These are phyloP conservation scores for Tympanopsis confertula DNA, from an alignment of 2,329 filamentous ascomycete genomes.

Conservation along the genomic window DNA sequence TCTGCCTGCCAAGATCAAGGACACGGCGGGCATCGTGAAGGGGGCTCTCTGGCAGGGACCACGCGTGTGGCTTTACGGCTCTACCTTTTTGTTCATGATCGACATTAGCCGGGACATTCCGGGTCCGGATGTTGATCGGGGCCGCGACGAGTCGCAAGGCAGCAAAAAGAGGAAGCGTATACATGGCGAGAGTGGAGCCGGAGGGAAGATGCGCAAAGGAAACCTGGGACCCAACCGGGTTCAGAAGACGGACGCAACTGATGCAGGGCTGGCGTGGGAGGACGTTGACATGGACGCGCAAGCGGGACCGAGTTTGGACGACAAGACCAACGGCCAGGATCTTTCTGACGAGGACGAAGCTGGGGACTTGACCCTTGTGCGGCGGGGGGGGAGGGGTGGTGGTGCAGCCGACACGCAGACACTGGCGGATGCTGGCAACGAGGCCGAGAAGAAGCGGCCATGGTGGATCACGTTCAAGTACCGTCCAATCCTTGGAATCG, in stretches of 20 bases:
- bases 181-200: slow-evolving; percentile 3
- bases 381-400: slow-evolving; percentile 17
- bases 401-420: slow-evolving; percentile 2
- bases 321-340: slow-evolving; percentile 1
- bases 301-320: slow-evolving; percentile 4
- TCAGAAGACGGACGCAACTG: not conserved
- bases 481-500: slow-evolving; percentile 73
- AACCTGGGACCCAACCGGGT: not conserved
- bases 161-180: slow-evolving; percentile 5
- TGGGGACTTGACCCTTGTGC: slow-evolving; percentile 10
- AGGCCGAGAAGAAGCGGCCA: slow-evolving; percentile 12
- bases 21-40: slow-evolving; percentile 69
- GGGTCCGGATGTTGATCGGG: slow-evolving; percentile 22
- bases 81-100: slow-evolving; percentile 83
- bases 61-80: slow-evolving; percentile 78
- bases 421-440: slow-evolving; percentile 9
- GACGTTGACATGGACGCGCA: slow-evolving; percentile 4
- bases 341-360: slow-evolving; percentile 6
- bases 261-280: slow-evolving; percentile 6
- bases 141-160: slow-evolving; percentile 16
- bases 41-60: slow-evolving; percentile 74
- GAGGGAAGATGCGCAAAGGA: not conserved
- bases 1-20: slow-evolving; percentile 66
- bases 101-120: slow-evolving; percentile 64
- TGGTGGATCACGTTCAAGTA: slow-evolving; percentile 89